Evolutionary conservation across 306 rosid genomes (phyloP), one percentile per base, ranked within the genome.

Genomic region (Corylus avellana): DNA sequence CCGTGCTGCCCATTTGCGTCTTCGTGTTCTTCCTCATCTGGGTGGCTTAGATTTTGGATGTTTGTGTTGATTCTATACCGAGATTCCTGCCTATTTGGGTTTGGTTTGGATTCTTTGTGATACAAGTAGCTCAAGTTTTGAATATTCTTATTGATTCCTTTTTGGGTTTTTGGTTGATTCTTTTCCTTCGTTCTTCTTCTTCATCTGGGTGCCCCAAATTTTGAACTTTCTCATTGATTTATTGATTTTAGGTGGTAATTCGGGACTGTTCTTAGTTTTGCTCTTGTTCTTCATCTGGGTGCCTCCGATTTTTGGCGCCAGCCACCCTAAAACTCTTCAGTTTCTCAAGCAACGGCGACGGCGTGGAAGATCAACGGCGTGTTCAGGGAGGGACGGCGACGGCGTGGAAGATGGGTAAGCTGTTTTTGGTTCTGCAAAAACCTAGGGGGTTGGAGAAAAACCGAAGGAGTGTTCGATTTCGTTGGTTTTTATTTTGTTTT

Each of bases 211-310:
- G 57, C 44, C 80, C 16, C 39, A 1, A 7, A 6, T 11, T 56
- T 11, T 56, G 68, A 64, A 18, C 12, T 22, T 59, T 10, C 8
- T 49, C 59, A 37, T 49, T 62, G 8, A 5, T 18, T 64, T 59
- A 22, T 56, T 8, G 11, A n/a, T 10, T 56, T 20, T 1, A 8
- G n/a, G n/a, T 56, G 62, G 25, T 56, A 10, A 3, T 56, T n/a
- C 20, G 62, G 1, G 16, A 59, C 66, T 12, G 32, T 59, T 22
- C 32, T 59, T 59, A 10, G 39, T 25, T 59, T 25, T 16, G 66
- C 32, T 59, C 17, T 25, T 25, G 42, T 59, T 39, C 53, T 68
- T 88, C 67, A 46, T 47, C 63, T 79, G 63, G 71, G 73, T 39
- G 54, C 68, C 81, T 59, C 48, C 1, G 7, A 7, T 7, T 62